Percentiles rank a stretch among this genome's conserved stretches.
These are phyloP conservation scores for Rutstroemia sp. DNA, from an alignment of 2,329 filamentous ascomycete genomes.

Conservation along the genomic window DNA sequence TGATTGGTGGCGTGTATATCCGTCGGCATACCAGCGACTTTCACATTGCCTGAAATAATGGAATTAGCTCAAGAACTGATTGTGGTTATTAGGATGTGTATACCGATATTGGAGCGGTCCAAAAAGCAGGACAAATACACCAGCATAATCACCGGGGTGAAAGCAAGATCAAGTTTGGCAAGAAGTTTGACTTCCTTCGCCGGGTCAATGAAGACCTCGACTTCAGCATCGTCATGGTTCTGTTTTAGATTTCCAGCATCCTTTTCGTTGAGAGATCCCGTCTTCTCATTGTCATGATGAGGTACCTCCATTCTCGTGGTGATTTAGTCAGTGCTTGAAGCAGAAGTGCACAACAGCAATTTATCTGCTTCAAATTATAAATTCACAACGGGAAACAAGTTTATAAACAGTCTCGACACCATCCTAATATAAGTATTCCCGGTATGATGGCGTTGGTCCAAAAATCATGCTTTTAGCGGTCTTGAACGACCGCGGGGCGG, in stretches of 20 bases:
- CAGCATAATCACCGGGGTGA: constrained; percentile 47
- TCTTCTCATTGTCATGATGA: constrained; percentile 3
- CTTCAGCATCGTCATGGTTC: neutral
- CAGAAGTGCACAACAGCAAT: too few relatives aligned
- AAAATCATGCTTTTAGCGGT: neutral
- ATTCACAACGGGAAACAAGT: too few relatives aligned
- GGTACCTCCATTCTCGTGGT: constrained; percentile 2
- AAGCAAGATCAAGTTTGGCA: constrained; percentile 39
- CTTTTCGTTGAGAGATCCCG: neutral
- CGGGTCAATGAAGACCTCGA: constrained; percentile 32
- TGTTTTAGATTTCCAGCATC: neutral
- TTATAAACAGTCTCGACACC: neutral
- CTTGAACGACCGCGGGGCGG: constrained; percentile 7
- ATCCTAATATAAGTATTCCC: neutral
- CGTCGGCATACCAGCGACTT: constrained; percentile 17
- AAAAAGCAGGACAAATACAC: constrained; percentile 48
- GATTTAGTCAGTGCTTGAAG: too few relatives aligned
- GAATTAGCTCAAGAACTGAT: constrained; percentile 16
- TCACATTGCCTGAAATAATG: constrained; percentile 34
- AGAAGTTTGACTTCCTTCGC: constrained; percentile 39
- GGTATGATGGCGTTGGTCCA: neutral
- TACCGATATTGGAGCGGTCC: constrained; percentile 44
- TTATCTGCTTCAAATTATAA: too few relatives aligned
- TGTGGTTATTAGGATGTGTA: neutral
- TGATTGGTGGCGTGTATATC: constrained; percentile 13